Evolutionary conservation across 2,329 filamentous ascomycete species (phyloP), one percentile per base, ranked within the genome.

Genomic region (Pyrenophora graminea): DNA sequence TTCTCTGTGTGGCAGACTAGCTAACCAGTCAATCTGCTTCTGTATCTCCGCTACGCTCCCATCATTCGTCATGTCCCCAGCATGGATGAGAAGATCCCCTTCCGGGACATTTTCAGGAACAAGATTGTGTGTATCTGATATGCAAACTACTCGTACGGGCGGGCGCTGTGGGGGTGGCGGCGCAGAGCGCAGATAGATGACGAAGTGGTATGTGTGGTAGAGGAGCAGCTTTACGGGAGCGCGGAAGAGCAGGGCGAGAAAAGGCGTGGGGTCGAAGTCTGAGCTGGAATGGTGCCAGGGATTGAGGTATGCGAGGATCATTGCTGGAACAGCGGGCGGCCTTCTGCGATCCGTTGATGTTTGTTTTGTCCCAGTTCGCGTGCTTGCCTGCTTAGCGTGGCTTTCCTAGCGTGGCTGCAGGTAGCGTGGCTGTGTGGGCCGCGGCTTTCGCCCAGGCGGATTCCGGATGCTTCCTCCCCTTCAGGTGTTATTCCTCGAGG

Each of bases 11-110:
- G 90, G 89, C 6, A 92, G 81, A 3, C 78, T 77, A 39, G 80
- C 82, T 10, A 97, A 79, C 91, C 91, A 97, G 76, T 96, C 84
- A 37, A 97, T 79, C 64, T 94, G 88, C n/a, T 76, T 78, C 76
- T 96, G 91, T 48, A 97, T 86, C 55, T 91, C 87, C 10, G 78
- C 77, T 0, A 84, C 81, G 7, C 85, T 88, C 33, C 93, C 93
- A 18, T 79, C 77, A 61, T 90, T 86, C 46, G 87, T 88, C 64
- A 96, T 79, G 74, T 97, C 93, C 32, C 93, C 93, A 2, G 91
- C 89, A 69, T 97, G 93, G 62, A 97, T 88, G 41, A 97, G 82
- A 18, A 97, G 79, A 71, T 97, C 91, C 48, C 91, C 92, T 8
- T 81, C 74, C 0, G 91, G 91, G 1, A 95, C 79, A n/a, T 79